These are phyloP conservation scores for Kodamaea nitidulidarum DNA, from an alignment of 805 yeast genomes.

Conservation along the genomic window DNA sequence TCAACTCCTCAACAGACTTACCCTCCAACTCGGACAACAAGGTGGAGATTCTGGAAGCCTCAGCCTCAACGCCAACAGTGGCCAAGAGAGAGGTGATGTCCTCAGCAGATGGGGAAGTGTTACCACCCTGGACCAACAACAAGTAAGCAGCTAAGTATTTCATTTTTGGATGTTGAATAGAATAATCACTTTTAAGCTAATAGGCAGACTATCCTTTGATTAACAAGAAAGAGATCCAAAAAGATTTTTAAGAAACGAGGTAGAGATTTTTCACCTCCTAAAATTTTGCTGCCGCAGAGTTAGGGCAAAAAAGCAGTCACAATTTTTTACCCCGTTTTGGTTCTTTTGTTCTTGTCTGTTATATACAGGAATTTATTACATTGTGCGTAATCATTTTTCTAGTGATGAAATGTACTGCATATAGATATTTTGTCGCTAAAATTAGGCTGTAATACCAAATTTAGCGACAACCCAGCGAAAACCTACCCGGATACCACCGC, in stretches of 20 bases:
- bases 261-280: conserved; percentile 3
- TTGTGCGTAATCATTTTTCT: background rate
- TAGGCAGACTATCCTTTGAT: conserved; percentile 81
- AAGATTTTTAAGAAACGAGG: conserved; percentile 1
- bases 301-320: conserved; percentile 6
- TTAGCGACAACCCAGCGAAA: background rate
- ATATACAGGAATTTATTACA: background rate
- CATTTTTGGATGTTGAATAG: conserved; percentile 47
- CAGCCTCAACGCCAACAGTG: conserved; percentile 95
- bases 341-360: background rate
- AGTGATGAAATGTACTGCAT: background rate
- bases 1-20: conserved; percentile 83
- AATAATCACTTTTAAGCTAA: conserved; percentile 78
- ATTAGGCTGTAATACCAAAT: background rate
- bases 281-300: background rate
- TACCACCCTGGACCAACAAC: conserved; percentile 96
- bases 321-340: background rate
- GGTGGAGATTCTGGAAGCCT: conserved; percentile 77
- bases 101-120: conserved; percentile 88
- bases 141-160: conserved; percentile 99
- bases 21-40: conserved; percentile 88
- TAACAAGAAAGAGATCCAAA: conserved; percentile 7
- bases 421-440: background rate
- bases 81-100: conserved; percentile 85
- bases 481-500: background rate